Percentiles rank a stretch among this genome's conserved stretches.
phyloP scores from a whole-genome alignment of 2,329 filamentous ascomycete species.

The Paracamarosporium sp. region DNA sequence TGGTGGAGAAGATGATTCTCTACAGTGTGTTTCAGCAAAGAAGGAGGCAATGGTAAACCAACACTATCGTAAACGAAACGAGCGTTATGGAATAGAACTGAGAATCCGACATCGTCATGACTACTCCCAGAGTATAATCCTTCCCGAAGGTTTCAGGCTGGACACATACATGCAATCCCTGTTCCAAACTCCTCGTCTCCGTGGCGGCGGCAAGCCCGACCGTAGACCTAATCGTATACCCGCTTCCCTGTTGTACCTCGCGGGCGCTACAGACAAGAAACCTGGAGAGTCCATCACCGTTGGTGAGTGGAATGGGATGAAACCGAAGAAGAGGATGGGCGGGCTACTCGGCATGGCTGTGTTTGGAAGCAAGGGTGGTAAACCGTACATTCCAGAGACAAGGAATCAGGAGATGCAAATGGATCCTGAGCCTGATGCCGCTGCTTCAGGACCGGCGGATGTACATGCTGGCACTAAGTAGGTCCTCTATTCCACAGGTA shows the following conservation, averaged over 20 bases:
- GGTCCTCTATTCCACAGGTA: not conserved
- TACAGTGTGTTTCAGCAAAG: not conserved
- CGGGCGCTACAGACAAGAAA: conserved; percentile 20
- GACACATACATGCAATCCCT: not conserved
- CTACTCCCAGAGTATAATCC: not conserved
- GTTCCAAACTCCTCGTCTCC: not conserved
- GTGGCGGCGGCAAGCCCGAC: not conserved
- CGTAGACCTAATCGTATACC: conserved; percentile 17
- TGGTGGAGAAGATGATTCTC: not conserved
- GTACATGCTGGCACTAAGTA: not conserved
- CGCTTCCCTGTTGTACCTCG: conserved; percentile 28
- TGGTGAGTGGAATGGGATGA: conserved; percentile 27
- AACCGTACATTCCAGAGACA: conserved; percentile 8
- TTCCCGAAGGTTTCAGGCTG: not conserved
- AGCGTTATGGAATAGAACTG: not conserved
- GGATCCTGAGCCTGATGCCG: not conserved
- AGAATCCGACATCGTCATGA: not conserved
- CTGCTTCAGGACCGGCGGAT: not conserved
- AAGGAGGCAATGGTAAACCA: not conserved
- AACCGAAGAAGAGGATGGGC: conserved; percentile 29
- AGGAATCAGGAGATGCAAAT: not conserved
- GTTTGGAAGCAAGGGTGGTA: conserved; percentile 23
- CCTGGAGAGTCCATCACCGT: conserved; percentile 18
- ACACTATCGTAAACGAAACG: not conserved
- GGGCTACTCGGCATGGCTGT: conserved; percentile 32